A percentile compares a stretch with the other conserved stretches of the same genome.
Conservation (phyloP, 176 grass and related monocot genomes). For the Oryza meridionalis region DNA sequence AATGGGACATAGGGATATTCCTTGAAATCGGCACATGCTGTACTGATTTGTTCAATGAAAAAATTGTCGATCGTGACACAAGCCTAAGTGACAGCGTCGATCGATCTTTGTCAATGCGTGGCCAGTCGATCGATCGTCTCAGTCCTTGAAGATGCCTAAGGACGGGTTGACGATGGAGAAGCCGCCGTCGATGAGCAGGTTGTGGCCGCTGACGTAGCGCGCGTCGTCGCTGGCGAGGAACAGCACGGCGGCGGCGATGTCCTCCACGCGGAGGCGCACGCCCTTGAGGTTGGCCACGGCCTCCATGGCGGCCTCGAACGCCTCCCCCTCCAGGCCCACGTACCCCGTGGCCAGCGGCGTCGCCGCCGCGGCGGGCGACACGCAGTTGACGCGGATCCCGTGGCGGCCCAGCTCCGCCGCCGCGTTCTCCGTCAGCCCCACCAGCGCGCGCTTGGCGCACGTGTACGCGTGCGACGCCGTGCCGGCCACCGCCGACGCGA, state of each 20-base stretch:
- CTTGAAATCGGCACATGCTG: no score
- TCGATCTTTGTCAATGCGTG: no score
- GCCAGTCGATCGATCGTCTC: not conserved
- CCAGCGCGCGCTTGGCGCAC: slow-evolving; percentile 52
- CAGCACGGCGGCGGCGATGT: slow-evolving; percentile 57
- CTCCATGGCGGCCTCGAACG: slow-evolving; percentile 48
- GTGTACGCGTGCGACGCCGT: slow-evolving; percentile 46
- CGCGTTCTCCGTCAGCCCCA: slow-evolving; percentile 51
- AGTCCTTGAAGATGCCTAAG: slow-evolving; percentile 55
- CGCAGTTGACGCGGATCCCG: slow-evolving; percentile 63
- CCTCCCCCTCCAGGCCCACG: slow-evolving; percentile 33
- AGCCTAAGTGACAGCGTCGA: not conserved
- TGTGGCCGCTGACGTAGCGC: slow-evolving; percentile 55
- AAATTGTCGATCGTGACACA: not conserved
- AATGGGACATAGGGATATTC: no score
- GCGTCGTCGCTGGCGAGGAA: slow-evolving; percentile 60
- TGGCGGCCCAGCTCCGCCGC: slow-evolving; percentile 53
- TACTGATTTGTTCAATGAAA: no score
- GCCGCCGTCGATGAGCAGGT: slow-evolving; percentile 59
- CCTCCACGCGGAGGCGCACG: slow-evolving; percentile 37
- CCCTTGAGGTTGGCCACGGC: slow-evolving; percentile 47
- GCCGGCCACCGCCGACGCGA: slow-evolving; percentile 33
- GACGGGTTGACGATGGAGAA: slow-evolving; percentile 45
- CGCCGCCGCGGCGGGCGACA: slow-evolving; percentile 37
- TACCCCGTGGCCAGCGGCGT: slow-evolving; percentile 48